Evolutionary conservation across 192 early-diverging fungal genomes (phyloP).

Genomic region (Rhizophagus clarus): DNA sequence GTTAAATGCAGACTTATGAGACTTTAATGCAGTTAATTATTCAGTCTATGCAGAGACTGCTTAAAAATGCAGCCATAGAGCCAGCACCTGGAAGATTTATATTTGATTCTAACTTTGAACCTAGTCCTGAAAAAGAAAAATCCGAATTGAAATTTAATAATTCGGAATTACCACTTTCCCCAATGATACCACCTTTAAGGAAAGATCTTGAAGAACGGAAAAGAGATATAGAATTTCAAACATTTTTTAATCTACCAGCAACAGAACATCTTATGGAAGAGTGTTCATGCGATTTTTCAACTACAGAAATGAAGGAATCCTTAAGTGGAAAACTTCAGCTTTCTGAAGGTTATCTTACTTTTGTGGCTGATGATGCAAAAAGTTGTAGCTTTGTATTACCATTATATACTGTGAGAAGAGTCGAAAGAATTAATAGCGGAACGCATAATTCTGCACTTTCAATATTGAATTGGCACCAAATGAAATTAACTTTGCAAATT

Average conservation of each 20-base stretch:
- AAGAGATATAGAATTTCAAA: conserved; percentile 73
- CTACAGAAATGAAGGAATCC: conserved; percentile 51
- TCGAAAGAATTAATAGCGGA: conserved; percentile 81
- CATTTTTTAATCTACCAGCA: conserved; percentile 75
- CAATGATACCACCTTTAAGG: conserved; percentile 52
- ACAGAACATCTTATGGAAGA: conserved; percentile 76
- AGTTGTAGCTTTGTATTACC: conserved; percentile 82
- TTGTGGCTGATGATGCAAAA: conserved; percentile 66
- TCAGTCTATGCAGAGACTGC: conserved; percentile 82
- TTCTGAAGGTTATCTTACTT: conserved; percentile 88
- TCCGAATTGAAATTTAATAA: background rate
- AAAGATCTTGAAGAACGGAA: conserved; percentile 75
- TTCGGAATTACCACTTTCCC: conserved; percentile 31
- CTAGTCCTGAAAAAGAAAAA: conserved; percentile 27
- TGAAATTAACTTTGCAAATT: conserved; percentile 83
- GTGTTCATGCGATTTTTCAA: conserved; percentile 58
- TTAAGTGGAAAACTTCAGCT: conserved; percentile 74
- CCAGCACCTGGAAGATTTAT: conserved; percentile 60
- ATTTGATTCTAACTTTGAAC: conserved; percentile 7
- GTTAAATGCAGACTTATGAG: conserved; percentile 70
- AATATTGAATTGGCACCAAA: conserved; percentile 91
- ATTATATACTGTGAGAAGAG: conserved; percentile 86
- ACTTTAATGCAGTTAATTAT: conserved; percentile 89
- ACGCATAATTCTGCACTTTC: conserved; percentile 69
- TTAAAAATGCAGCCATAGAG: conserved; percentile 78